Evolutionary conservation across 106 monocot genomes (phyloP), one percentile per base, ranked within the genome.

Genomic region (Platanthera zijinensis): DNA sequence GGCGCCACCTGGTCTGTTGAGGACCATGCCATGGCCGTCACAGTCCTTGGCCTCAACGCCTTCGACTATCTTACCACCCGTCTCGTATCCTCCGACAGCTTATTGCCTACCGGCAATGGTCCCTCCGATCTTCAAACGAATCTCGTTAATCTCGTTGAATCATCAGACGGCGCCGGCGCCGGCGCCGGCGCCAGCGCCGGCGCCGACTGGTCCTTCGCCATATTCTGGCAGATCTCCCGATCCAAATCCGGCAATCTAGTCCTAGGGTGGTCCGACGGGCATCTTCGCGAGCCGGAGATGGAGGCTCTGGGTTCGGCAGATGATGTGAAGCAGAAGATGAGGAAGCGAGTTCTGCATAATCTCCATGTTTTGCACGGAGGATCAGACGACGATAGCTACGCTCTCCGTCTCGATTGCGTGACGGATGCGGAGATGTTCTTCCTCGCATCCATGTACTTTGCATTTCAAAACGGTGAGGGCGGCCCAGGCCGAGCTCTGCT

Each of bases 141-240:
- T 83, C 85, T 95, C 15, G 51, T 82, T 14, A 80, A 87, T 69
- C 89, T 95, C 51, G 95, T 92, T 14, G 91, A 95, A 59, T 76
- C 84, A 15, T 82, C 84, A 10, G n/a, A n/a, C n/a, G n/a, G n/a
- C n/a, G n/a, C n/a, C n/a, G n/a, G n/a, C n/a, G n/a, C n/a, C n/a
- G n/a, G n/a, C n/a, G n/a, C n/a, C n/a, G n/a, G n/a, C n/a, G n/a
- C n/a, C n/a, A n/a, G n/a, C n/a, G 64, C 53, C 48, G 32, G 72
- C 52, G n/a, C 32, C 64, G 74, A 78, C 59, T 95, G 95, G 95
- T 79, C 84, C 48, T 92, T 82, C 78, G 92, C 84, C 56, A 92
- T 95, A 71, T 92, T 92, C 86, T 95, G 95, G 95, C 95, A 95
- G 84, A 80, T 88, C 78, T 87, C 95, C 21, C 75, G 88, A 32